Base-by-base conservation (phyloP, 2,329 filamentous ascomycete genomes). In the Chalaropsis ovoidea region DNA sequence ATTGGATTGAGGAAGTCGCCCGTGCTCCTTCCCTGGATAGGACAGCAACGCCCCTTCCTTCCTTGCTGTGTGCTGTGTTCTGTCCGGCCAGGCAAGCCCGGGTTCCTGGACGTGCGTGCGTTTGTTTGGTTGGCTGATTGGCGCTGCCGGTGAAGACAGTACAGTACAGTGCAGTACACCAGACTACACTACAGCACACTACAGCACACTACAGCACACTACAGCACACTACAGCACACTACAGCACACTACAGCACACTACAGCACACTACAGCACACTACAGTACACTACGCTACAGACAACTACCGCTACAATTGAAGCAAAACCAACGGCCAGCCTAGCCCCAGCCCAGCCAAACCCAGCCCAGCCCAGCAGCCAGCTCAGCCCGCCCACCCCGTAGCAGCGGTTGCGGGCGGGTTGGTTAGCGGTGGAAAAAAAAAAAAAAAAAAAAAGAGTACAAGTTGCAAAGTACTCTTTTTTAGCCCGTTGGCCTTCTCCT, bases 1-100 rank as follows among this genome's bases (percentile, higher is more conserved):
- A 61, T 52, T 64, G 52, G 61, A 61, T 60, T 61, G 63, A 61
- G 65, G 61, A 61, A 67, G 61, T 47, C 22, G 61, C 61, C 65
- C 54, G 61, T 67, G 61, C 65, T 63, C 65, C 58, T 61, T 45
- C 54, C 41, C 62, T 67, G 41, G 17, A 8, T 15, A 24, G 42
- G 39, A 11, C 22, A 31, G 61, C 61, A 19, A 35, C 61, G 42
- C 42, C 39, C 63, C 3, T 31, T 56, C 56, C 56, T 64, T 58
- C 41, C 52, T 60, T 60, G 63, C 42, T 54, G n/a, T 60, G 63
- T 27, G 22, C 22, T n/a, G 15, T 56, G 27, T n/a, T 24, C 5
- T 39, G 1, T 39, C 8, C 35, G 4, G 35, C 35, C 8, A 39
- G 35, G 35, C 35, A 39, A 49, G 45, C 45, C 45, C 13, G 24